phyloP scores from a whole-genome alignment of 2,329 filamentous ascomycete species.

The Tolypocladium cylindrosporum region DNA sequence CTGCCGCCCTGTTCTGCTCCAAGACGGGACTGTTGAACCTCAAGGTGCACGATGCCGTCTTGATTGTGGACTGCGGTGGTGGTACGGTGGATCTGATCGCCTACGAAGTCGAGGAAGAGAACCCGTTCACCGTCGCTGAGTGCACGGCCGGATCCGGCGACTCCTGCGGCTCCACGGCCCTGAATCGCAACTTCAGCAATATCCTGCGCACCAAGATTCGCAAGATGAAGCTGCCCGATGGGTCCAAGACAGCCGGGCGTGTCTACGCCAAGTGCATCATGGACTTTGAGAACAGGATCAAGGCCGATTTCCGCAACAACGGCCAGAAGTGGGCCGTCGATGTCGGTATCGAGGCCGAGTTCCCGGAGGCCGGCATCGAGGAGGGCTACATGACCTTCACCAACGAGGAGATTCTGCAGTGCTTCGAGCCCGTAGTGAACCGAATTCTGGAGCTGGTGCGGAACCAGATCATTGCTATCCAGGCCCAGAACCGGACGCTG shows the following conservation, averaged over 20 bases:
- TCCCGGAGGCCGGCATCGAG: slow-evolving; percentile 94
- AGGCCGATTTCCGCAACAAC: slow-evolving; percentile 98
- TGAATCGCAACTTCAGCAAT: slow-evolving; percentile 98
- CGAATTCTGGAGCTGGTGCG: slow-evolving; percentile 90
- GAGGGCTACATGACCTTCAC: slow-evolving; percentile 99
- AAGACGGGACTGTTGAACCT: slow-evolving; percentile 93
- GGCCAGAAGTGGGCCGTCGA: slow-evolving; percentile 99
- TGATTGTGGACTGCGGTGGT: slow-evolving; percentile 97
- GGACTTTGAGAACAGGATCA: slow-evolving; percentile 99
- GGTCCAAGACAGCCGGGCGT: slow-evolving; percentile 92
- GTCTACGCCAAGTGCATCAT: slow-evolving; percentile 99
- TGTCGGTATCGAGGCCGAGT: slow-evolving; percentile 96
- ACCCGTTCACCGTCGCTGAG: slow-evolving; percentile 92
- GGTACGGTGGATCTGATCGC: slow-evolving; percentile 98
- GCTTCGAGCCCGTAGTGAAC: slow-evolving; percentile 97
- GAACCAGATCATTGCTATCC: slow-evolving; percentile 98
- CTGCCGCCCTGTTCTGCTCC: slow-evolving; percentile 92
- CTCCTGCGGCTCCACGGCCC: slow-evolving; percentile 93
- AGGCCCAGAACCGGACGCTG: slow-evolving; percentile 86
- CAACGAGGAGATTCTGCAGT: slow-evolving; percentile 97
- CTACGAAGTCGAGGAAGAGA: slow-evolving; percentile 96
- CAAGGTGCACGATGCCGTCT: slow-evolving; percentile 95
- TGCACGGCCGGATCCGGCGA: slow-evolving; percentile 96
- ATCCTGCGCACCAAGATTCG: slow-evolving; percentile 95
- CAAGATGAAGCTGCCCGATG: slow-evolving; percentile 98